These are phyloP conservation scores for Dothistroma pini DNA, from an alignment of 2,329 filamentous ascomycete species.

Conservation along the genomic window DNA sequence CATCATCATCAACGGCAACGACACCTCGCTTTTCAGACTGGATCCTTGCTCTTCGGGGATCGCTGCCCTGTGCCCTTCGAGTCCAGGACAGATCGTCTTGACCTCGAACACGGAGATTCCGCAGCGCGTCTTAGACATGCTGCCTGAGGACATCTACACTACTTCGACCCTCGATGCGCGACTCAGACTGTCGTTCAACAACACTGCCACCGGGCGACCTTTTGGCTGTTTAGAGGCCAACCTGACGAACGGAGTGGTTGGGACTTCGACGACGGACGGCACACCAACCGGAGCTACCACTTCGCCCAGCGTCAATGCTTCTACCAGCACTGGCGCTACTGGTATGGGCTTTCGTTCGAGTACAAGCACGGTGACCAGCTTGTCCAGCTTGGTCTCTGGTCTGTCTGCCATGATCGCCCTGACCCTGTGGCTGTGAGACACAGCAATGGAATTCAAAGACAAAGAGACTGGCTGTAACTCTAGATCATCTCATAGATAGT, in stretches of 20 bases:
- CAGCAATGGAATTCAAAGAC: no score
- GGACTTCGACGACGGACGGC: neutral
- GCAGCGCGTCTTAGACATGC: neutral
- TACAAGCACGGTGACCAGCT: neutral
- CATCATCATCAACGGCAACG: conserved; percentile 63
- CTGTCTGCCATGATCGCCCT: neutral
- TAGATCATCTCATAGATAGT: no score
- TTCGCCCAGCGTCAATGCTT: neutral
- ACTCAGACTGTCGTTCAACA: neutral
- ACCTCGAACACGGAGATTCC: neutral
- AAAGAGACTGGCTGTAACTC: no score
- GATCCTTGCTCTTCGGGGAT: neutral
- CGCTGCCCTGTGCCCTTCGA: conserved; percentile 5
- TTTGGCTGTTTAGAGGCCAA: conserved; percentile 7
- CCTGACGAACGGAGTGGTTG: neutral
- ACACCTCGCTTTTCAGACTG: conserved; percentile 59
- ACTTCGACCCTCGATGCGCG: neutral
- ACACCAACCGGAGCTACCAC: neutral
- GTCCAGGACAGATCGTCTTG: neutral
- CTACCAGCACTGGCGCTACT: conserved; percentile 9
- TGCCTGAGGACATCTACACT: conserved; percentile 5
- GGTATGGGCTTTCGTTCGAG: neutral
- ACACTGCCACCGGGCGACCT: neutral
- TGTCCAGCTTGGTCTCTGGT: neutral
- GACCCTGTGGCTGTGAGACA: neutral